Conservation (phyloP, 2,329 filamentous ascomycete genomes). For the Alternaria brassicicola region DNA sequence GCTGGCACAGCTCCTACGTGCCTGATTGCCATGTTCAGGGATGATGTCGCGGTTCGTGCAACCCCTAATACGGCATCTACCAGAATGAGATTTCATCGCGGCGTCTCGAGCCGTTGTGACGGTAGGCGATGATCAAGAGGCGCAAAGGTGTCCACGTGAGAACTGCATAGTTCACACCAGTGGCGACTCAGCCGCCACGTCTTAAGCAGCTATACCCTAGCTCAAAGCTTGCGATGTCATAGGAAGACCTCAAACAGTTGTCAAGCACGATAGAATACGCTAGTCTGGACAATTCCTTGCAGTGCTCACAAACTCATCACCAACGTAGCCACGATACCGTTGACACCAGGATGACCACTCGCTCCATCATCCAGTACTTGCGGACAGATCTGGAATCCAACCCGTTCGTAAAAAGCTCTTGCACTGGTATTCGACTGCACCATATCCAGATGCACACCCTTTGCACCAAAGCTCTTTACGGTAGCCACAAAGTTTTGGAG, state of each 20-base stretch:
- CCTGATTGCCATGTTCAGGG: background rate
- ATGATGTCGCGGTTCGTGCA: background rate
- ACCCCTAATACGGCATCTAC: background rate
- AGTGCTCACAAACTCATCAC: slow-evolving; percentile 28
- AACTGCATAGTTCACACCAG: background rate
- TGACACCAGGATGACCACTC: slow-evolving; percentile 33
- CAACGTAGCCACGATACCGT: slow-evolving; percentile 33
- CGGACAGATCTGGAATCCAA: slow-evolving; percentile 32
- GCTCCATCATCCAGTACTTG: slow-evolving; percentile 35
- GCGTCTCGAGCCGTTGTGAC: background rate
- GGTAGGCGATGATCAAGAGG: background rate
- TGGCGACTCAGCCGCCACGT: background rate
- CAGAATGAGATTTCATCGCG: background rate
- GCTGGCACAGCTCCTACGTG: background rate
- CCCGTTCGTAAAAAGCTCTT: slow-evolving; percentile 36
- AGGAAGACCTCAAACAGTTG: background rate
- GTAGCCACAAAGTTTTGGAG: slow-evolving; percentile 34
- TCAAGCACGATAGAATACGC: background rate
- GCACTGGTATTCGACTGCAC: slow-evolving; percentile 39
- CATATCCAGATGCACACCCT: slow-evolving; percentile 48
- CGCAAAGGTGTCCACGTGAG: background rate
- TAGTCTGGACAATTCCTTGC: background rate
- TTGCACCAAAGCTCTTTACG: slow-evolving; percentile 29
- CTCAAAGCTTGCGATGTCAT: background rate
- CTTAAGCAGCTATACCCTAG: background rate